Percentiles rank a stretch among this genome's conserved stretches.
These are phyloP conservation scores for Phytopythium kandeliae DNA, from an alignment of 352 stramenopile genomes.

Conservation along the genomic window DNA sequence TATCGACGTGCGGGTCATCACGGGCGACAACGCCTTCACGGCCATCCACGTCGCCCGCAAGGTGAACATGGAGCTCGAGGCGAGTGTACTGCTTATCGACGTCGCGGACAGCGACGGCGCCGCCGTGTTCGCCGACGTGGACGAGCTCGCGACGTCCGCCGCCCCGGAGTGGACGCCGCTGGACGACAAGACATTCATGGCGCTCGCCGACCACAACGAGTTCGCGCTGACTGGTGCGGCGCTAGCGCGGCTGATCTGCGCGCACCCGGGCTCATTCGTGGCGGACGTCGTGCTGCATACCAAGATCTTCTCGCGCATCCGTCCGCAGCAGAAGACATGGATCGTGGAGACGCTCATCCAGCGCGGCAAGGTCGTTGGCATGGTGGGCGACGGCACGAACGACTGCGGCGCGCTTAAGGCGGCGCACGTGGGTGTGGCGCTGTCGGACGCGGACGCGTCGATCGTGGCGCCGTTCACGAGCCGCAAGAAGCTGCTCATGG, in stretches of 20 bases:
- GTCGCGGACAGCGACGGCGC: slow-evolving; percentile 10
- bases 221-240: slow-evolving; percentile 63
- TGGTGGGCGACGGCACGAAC: slow-evolving; percentile 79
- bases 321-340: slow-evolving; percentile 77
- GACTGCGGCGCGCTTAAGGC: slow-evolving; percentile 89
- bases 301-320: slow-evolving; percentile 71
- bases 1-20: slow-evolving; percentile 86
- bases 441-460: slow-evolving; percentile 87
- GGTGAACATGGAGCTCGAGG: slow-evolving; percentile 67
- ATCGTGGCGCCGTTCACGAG: slow-evolving; percentile 91
- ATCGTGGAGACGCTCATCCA: slow-evolving; percentile 66
- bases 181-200: slow-evolving; percentile 40
- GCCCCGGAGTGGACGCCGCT: slow-evolving; percentile 28
- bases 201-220: slow-evolving; percentile 47
- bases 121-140: slow-evolving; percentile 55
- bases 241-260: slow-evolving; percentile 37
- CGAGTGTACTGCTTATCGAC: slow-evolving; percentile 49
- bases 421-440: slow-evolving; percentile 86
- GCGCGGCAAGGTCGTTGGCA: slow-evolving; percentile 46
- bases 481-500: slow-evolving; percentile 71
- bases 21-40: slow-evolving; percentile 82
- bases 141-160: slow-evolving; percentile 33
- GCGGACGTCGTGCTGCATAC: slow-evolving; percentile 45
- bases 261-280: slow-evolving; percentile 27
- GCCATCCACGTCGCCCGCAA: slow-evolving; percentile 67